phyloP scores from a whole-genome alignment of 2,329 filamentous ascomycete species.

The Ophiognomonia clavigignenti-juglandacearum region DNA sequence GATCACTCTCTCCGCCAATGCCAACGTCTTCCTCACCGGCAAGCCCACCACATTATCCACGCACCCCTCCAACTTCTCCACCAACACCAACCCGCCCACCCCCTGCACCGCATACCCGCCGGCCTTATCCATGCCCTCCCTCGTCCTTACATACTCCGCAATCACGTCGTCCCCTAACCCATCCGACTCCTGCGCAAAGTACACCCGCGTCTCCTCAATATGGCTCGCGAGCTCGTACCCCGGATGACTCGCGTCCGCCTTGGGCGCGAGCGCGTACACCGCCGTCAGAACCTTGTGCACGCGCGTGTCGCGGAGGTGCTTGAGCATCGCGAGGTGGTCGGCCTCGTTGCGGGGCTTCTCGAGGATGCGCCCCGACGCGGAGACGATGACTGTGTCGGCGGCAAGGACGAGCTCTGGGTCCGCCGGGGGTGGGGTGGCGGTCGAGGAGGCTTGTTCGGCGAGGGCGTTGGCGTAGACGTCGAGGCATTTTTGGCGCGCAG shows the following conservation, averaged over 20 bases:
- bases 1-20: conserved; percentile 84
- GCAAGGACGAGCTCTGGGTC: conserved; percentile 85
- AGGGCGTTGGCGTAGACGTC: conserved; percentile 57
- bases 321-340: conserved; percentile 81
- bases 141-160: conserved; percentile 70
- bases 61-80: conserved; percentile 83
- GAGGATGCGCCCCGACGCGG: conserved; percentile 68
- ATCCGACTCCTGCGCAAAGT: conserved; percentile 63
- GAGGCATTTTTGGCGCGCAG: conserved; percentile 77
- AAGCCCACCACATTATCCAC: conserved; percentile 94
- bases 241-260: conserved; percentile 74
- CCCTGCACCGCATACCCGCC: conserved; percentile 95
- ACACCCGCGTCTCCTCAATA: conserved; percentile 89
- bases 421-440: conserved; percentile 25
- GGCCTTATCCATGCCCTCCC: conserved; percentile 93
- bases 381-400: conserved; percentile 87
- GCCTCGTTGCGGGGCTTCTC: conserved; percentile 84
- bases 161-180: conserved; percentile 74
- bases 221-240: conserved; percentile 78
- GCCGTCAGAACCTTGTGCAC: conserved; percentile 83
- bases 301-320: conserved; percentile 69
- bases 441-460: conserved; percentile 32
- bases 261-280: conserved; percentile 75
- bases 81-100: conserved; percentile 75
- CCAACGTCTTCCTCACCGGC: conserved; percentile 72